Evolutionary conservation across 164 flowering plant genomes (phyloP), one percentile per base, ranked within the genome.

Genomic region (Taxillus chinensis): DNA sequence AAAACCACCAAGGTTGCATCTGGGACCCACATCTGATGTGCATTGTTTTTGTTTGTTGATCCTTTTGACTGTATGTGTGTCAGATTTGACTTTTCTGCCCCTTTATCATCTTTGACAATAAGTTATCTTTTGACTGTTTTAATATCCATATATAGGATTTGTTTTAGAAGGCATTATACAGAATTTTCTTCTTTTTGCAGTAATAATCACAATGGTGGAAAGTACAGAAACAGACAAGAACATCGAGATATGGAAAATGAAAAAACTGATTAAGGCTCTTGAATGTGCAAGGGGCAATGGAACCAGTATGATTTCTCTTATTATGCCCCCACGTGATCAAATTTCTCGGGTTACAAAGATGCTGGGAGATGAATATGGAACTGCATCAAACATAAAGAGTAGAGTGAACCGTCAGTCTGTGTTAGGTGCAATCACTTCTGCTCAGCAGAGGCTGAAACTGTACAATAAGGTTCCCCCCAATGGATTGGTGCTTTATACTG

Each of bases 341-440:
- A 57, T 57, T 9, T 57, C 60, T 13, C 41, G 60, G 1, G 60
- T 57, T 1, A 57, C 60, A 7, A 57, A 57, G 60, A 57, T 57
- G 60, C 42, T 57, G 60, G 60, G 60, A 15, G 60, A 57, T 57
- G 60, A 57, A 57, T 57, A 39, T 41, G 60, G 60, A 57, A 57
- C 60, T 6, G 60, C 60, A 5, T 57, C 60, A 39, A 57, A 57
- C 60, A 57, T 57, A 5, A 57, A 57, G 39, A 57, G 60, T 42
- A 57, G 60, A 42, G 60, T 57, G 9, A 57, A 57, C n/a, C 60
- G 60, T 41, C 60, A 57, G 42, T 57, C 60, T 41, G 60, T 57
- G 42, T 39, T 57, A 14, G 60, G 60, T 41, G 60, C 60, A 14
- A 57, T 57, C 6, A 57, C 60, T 7, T 57, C 60, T 39, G 60